These are phyloP conservation scores for Acer campestre DNA, from an alignment of 345 rosid species.

Conservation along the genomic window DNA sequence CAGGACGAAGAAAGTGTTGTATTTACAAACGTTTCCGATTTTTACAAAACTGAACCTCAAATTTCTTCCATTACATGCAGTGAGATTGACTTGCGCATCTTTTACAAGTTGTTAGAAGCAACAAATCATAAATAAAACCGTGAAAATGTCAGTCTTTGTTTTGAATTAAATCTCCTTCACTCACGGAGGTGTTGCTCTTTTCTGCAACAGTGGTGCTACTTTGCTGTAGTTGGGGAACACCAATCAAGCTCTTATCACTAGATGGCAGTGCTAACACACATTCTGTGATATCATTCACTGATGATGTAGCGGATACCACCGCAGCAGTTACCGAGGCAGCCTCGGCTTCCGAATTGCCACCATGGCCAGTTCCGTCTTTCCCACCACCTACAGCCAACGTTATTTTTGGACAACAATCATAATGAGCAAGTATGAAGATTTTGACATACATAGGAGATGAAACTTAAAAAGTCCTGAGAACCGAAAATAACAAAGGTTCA, in stretches of 20 bases:
- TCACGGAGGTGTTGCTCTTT: conserved; percentile 25
- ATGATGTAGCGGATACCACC: conserved; percentile 16
- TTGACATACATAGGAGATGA: neutral
- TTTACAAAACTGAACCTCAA: neutral
- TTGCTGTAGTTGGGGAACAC: conserved; percentile 37
- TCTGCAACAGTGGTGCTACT: conserved; percentile 34
- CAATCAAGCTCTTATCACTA: conserved; percentile 26
- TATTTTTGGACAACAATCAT: conserved; percentile 13
- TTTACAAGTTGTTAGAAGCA: neutral
- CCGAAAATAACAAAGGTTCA: neutral
- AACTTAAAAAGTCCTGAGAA: neutral
- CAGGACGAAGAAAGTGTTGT: neutral
- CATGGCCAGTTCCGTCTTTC: conserved; percentile 38
- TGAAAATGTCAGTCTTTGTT: conserved; percentile 18
- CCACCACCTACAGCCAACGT: conserved; percentile 31
- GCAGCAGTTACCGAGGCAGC: neutral
- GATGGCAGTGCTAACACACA: conserved; percentile 26
- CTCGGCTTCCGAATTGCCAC: conserved; percentile 46
- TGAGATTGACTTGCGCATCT: neutral
- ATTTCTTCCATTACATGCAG: neutral
- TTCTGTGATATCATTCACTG: conserved; percentile 35
- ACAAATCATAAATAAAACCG: neutral
- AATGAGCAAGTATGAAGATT: neutral
- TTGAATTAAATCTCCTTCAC: conserved; percentile 28
- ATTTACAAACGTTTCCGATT: neutral